Base-by-base conservation (phyloP, 345 rosid species). In the Noccaea bulbosa region DNA sequence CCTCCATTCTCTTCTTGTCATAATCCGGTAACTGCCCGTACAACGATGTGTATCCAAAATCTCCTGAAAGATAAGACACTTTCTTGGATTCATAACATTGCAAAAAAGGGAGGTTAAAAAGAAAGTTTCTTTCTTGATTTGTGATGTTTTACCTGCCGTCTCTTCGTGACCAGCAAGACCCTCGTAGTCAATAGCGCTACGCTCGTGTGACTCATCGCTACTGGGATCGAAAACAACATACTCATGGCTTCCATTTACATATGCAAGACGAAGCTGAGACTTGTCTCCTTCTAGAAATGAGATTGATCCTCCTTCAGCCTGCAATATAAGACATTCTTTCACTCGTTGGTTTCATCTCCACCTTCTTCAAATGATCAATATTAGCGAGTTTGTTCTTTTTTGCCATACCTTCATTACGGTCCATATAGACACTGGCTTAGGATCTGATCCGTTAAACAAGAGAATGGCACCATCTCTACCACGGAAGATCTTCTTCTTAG, bases 391-490 rank as follows among this genome's bases (percentile, higher is more conserved):
- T 40, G 24, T 8, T 38, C 12, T 10, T 33, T 14, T 27, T 27
- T 17, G 33, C 1, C 67, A 40, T 83, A 91, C 99, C 96, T 91
- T 83, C 63, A 76, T 84, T 45, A 83, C 98, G 24, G 88, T 82
- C 99, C 98, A 94, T 65, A 80, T 74, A 24, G 90, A 87, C 67
- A 79, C 57, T 11, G 99, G 98, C 70, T 81, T 81, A 63, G 95
- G 96, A 75, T 81, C 84, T 14, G 72, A 74, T 30, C 83, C 91
- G 70, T 82, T 70, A 39, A 87, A 94, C 70, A 88, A 75, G 60
- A 94, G 78, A 72, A 94, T 85, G 17, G 84, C 77, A 34, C 98
- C 99, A 55, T 91, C 92, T 74, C 85, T 86, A 72, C 84, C 86
- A 14, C 65, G 72, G 61, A 81, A 78, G 27, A 76, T 53, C 49